Base-by-base conservation (phyloP, 106 monocot species). In the Phalaenopsis equestris region DNA sequence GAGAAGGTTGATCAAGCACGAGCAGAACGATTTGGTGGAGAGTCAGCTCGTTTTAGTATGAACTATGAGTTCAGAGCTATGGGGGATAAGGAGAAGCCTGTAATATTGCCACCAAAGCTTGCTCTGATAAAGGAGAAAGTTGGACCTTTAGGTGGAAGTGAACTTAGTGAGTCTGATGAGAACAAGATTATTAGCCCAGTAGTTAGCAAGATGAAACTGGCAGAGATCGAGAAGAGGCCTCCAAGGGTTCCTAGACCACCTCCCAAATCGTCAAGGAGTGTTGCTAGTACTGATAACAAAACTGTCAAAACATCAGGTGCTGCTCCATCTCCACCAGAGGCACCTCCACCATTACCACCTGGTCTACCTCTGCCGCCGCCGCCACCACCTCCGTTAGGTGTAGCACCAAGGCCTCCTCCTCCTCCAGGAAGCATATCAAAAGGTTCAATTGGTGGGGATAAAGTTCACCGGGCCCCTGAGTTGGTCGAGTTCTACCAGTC, bases 401-500 rank as follows among this genome's bases (percentile, higher is more conserved):
- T 58, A 0, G 81, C 86, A 16, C 91, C 91, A 14, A 84, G 83
- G 0, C 91, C 94, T 1, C 92, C 95, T 4, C 90, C 91, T 0
- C 92, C 87, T 75, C 87, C 92, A 14, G 86, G 87, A 48, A 80
- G 86, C 4, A 55, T 81, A 45, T 42, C 65, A 1, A 92, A 90
- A 81, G 87, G 78, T 18, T 36, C 77, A 5, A 75, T 39, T 42
- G 78, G 85, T 55, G 89, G 87, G 6, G 85, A 86, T 72, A 90
- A 90, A 83, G 94, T 98, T 38, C 92, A 92, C 65, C 87, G 97
- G 1, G 97, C 94, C 30, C 97, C 97, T 65, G 94, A 94, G 92
- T 75, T 98, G 46, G 94, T 98, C 15, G 92, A 98, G 79, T 86
- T 98, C 75, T 98, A 98, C 58, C 97, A 98, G 75, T 86, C 94